Conservation (phyloP, 176 grass and related monocot genomes). For the Alloteropsis semialata region DNA sequence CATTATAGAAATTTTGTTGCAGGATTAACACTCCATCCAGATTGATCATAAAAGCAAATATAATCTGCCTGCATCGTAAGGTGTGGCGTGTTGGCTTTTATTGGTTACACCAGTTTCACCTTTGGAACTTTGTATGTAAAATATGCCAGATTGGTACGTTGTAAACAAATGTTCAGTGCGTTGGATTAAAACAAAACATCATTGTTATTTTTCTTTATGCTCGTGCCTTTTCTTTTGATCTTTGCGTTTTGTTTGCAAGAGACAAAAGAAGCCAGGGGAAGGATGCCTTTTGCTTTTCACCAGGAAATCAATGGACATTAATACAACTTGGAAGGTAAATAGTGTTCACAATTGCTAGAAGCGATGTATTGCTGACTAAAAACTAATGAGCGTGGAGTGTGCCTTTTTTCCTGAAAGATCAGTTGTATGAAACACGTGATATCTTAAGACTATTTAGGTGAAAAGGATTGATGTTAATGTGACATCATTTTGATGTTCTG, state of each 20-base stretch:
- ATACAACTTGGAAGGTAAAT: conserved; percentile 56
- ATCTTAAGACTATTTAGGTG: neutral
- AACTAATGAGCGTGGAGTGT: neutral
- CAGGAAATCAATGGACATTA: conserved; percentile 50
- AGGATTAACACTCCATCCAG: conserved; percentile 51
- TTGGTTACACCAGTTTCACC: conserved; percentile 57
- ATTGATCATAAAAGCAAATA: conserved; percentile 62
- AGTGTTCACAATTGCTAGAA: conserved; percentile 26
- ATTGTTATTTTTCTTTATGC: conserved; percentile 30
- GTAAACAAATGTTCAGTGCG: conserved; percentile 53
- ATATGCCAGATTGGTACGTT: conserved; percentile 62
- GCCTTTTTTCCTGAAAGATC: conserved; percentile 7
- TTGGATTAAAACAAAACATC: conserved; percentile 48
- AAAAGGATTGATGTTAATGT: neutral
- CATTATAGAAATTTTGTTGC: conserved; percentile 54
- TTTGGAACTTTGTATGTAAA: conserved; percentile 77
- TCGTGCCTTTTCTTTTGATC: conserved; percentile 86
- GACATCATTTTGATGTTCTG: neutral
- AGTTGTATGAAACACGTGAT: neutral
- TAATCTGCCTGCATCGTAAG: conserved; percentile 52
- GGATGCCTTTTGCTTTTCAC: conserved; percentile 56
- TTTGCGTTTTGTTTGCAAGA: conserved; percentile 99
- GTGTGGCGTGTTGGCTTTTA: conserved; percentile 70
- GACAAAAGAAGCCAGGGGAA: conserved; percentile 61
- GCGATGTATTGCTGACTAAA: conserved; percentile 34